Conservation (phyloP, 768 basidiomycete genomes). For the Tricholoma furcatifolium region DNA sequence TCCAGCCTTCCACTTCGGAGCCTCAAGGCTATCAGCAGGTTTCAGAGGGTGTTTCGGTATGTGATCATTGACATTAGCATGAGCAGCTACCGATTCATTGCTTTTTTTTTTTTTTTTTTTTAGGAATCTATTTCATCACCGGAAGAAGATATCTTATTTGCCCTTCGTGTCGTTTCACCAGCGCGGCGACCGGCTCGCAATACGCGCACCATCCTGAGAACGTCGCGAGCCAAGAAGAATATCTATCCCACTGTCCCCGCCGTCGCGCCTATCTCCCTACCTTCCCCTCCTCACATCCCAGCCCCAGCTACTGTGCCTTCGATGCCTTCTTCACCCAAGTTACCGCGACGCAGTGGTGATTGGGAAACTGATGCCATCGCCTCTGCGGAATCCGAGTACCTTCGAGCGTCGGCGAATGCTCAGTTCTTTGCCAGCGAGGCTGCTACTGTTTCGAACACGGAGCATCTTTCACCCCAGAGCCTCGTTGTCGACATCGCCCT, state of each 20-base stretch:
- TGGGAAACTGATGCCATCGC: constrained; percentile 15
- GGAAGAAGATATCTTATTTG: not conserved
- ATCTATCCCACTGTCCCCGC: not conserved
- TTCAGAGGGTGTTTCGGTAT: too few species aligned
- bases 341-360: constrained; percentile 11
- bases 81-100: too few species aligned
- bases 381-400: not conserved
- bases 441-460: not conserved
- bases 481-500: not conserved
- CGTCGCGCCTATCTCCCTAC: not conserved
- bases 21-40: too few species aligned
- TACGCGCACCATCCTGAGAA: not conserved
- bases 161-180: constrained; percentile 5
- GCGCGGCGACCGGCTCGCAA: constrained; percentile 1
- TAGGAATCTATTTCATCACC: too few species aligned
- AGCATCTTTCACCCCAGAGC: not conserved
- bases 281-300: not conserved
- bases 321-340: not conserved
- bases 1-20: not conserved
- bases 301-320: not conserved
- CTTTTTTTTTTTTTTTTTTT: too few species aligned
- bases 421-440: not conserved
- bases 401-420: not conserved
- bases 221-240: not conserved
- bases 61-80: not conserved